A percentile compares a stretch with the other conserved stretches of the same genome.
Conservation (phyloP, 495 filamentous ascomycete species). For the Neurospora sp. region DNA sequence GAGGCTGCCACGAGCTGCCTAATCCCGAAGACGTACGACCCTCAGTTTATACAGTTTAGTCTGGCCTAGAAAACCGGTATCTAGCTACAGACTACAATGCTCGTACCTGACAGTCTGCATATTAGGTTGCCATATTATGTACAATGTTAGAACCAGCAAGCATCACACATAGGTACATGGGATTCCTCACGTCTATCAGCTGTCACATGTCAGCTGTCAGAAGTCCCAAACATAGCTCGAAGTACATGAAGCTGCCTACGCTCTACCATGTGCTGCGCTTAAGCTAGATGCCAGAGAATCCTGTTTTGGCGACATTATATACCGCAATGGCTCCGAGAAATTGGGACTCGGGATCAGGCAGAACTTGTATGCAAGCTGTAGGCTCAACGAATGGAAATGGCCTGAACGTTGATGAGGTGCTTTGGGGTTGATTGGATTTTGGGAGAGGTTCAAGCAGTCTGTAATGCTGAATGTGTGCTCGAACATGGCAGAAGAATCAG, state of each 20-base stretch:
- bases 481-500: neutral
- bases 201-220: neutral
- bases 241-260: too few species aligned
- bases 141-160: too few species aligned
- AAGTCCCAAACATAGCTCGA: too few species aligned
- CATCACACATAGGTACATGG: too few species aligned
- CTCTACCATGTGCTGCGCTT: neutral
- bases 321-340: neutral
- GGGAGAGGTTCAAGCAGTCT: neutral
- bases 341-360: neutral
- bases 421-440: neutral
- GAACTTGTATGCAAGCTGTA: neutral
- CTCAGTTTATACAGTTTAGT: neutral
- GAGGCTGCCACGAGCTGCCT: neutral
- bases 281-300: neutral
- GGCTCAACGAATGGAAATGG: neutral
- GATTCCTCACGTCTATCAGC: neutral
- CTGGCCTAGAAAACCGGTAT: neutral
- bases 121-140: too few species aligned
- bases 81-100: neutral
- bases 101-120: neutral
- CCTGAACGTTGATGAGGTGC: neutral
- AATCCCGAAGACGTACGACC: neutral
- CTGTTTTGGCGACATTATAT: neutral
- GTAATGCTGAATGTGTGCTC: neutral